phyloP scores from a whole-genome alignment of 176 grass and related monocot genomes.

The Oryza glaberrima region DNA sequence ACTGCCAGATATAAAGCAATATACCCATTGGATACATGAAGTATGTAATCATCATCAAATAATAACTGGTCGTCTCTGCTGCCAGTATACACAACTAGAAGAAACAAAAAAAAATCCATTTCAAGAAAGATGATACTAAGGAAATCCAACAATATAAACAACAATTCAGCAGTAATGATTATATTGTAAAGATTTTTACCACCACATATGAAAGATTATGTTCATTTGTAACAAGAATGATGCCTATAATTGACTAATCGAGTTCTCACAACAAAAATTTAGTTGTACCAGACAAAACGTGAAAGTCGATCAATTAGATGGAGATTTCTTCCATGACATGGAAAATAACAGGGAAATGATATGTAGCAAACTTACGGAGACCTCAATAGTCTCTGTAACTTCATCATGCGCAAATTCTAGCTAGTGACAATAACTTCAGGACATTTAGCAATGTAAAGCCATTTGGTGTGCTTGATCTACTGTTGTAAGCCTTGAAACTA shows the following conservation, averaged over 20 bases:
- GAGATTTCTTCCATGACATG: background rate
- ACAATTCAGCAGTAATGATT: background rate
- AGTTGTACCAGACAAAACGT: background rate
- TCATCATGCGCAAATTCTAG: background rate
- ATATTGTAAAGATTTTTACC: background rate
- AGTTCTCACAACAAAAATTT: background rate
- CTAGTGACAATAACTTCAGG: background rate
- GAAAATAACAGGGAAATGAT: background rate
- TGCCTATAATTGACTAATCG: background rate
- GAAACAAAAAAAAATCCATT: background rate
- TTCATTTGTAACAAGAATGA: background rate
- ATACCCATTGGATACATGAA: background rate
- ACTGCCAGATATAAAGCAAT: conserved; percentile 16
- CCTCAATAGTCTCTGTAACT: background rate
- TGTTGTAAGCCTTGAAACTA: background rate
- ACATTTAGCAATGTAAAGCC: background rate
- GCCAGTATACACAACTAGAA: background rate
- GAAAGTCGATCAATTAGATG: background rate
- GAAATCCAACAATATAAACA: background rate
- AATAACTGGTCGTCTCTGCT: background rate
- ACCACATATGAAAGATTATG: background rate
- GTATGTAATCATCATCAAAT: background rate
- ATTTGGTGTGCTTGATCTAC: background rate
- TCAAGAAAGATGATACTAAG: background rate
- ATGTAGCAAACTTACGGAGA: background rate